Base-by-base conservation (phyloP, 768 basidiomycete genomes). In the Vararia minispora region DNA sequence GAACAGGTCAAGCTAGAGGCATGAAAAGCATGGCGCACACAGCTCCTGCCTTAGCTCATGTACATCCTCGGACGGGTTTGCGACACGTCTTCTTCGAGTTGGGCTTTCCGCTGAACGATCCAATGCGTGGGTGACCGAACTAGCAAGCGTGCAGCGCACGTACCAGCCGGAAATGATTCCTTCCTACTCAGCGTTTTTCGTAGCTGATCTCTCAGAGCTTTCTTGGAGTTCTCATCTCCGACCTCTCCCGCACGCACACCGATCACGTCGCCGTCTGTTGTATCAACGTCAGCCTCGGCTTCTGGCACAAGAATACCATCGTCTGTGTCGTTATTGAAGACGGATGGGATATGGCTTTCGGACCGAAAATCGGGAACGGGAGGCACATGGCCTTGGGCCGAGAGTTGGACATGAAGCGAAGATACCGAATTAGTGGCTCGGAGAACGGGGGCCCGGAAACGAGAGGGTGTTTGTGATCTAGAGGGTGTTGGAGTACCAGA, bases 251-350 rank as follows among this genome's bases (percentile, higher is more conserved):
- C 56, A 36, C 61, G 64, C 7, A 65, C 71, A 40, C 63, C 58
- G 13, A 63, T 62, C 40, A 73, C 66, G 47, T 82, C 82, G 37
- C 60, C 65, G 27, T 71, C 69, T 11, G 63, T 62, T 10, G 66
- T 61, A 24, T 76, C 77, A 16, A 64, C 65, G 40, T 82, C 79
- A 21, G 65, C 65, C 28, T 84, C 81, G 28, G 69, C 68, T 52
- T 85, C 83, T 48, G 76, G 74, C 31, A 86, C 65, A 28, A 86
- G 61, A 37, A 86, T 77, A 7, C 79, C 76, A 46, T 83, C 81
- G 4, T 36, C 65, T 41, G 74, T 58, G 45, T 81, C 77, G 58
- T 82, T 53, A 51, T 79, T 75, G 49, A 74, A 62, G 14, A 81
- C 66, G 26, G 84, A 86, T 32, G 80, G 84, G 25, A 80, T 72